Percentiles rank a stretch among this genome's conserved stretches.
Conservation (phyloP, 2,329 filamentous ascomycete species). For the Chaetomium globosum region DNA sequence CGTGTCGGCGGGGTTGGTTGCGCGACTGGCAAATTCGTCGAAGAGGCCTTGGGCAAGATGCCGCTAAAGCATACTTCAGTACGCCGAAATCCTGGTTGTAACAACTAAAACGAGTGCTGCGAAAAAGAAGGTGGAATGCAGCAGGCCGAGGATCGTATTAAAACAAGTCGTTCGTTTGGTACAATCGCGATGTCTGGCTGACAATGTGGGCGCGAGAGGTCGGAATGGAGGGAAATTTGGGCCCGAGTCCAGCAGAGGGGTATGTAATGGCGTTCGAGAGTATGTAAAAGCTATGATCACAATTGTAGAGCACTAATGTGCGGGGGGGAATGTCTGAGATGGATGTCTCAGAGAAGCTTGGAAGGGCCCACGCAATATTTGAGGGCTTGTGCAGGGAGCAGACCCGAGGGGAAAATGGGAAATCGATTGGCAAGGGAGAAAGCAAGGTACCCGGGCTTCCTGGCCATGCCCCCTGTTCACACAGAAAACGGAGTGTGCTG, state of each 20-base stretch:
- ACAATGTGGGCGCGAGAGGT: neutral
- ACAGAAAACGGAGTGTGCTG: constrained; percentile 2
- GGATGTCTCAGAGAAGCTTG: constrained; percentile 20
- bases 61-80: constrained; percentile 32
- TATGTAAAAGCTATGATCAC: constrained; percentile 15
- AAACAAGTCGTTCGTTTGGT: neutral
- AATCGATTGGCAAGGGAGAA: constrained; percentile 28
- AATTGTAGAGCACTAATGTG: constrained; percentile 14
- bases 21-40: constrained; percentile 26
- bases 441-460: constrained; percentile 34
- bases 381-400: constrained; percentile 26
- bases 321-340: constrained; percentile 29
- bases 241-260: neutral
- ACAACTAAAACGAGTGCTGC: constrained; percentile 11
- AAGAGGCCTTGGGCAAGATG: neutral
- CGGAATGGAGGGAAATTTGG: constrained; percentile 22
- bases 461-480: neutral
- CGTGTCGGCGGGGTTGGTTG: constrained; percentile 28
- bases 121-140: constrained; percentile 19
- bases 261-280: neutral
- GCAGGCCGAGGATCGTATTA: neutral
- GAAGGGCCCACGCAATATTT: constrained; percentile 31
- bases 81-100: constrained; percentile 1
- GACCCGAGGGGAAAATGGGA: constrained; percentile 22
- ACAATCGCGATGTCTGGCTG: neutral